Base-by-base conservation (phyloP, 192 early-diverging fungal genomes). In the Oehlia diaphana region DNA sequence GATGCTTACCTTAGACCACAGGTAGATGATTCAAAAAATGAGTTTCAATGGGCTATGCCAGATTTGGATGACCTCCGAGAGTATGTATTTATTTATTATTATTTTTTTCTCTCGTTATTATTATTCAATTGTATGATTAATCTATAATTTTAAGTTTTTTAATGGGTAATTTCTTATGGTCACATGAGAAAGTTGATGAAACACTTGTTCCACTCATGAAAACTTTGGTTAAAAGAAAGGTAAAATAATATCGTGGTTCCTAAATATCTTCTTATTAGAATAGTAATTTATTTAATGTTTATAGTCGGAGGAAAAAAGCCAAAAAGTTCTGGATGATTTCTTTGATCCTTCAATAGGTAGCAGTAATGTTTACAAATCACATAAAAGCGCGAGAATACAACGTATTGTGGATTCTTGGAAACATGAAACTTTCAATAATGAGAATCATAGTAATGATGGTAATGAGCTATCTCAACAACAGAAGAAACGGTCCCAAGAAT, bases 1-100 rank as follows among this genome's bases (percentile, higher is more conserved):
- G 88, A 91, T 13, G 96, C 97, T 0, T 99, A 99, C 82, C 79
- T 91, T 33, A 75, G 89, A 23, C 98, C 98, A 0, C 74, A 88
- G 42, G 95, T 98, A 2, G 92, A 96, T 79, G 81, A 82, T 2
- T 90, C 90, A 12, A 63, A 72, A 21, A 71, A 84, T 42, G 70
- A 83, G 63, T 94, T 95, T 79, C 66, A 86, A 76, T 96, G 94
- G 94, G 93, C 92, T 0, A 80, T 86, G 37, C 92, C 94, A 28
- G 86, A 95, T 76, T 28, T 93, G n/a, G 88, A 94, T 81, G 85
- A 79, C 2, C 74, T 96, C 35, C 86, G 91, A 19, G 83, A 86
- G 77, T 71, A 61, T 8, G 37, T 39, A 77, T 42, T 13, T 8
- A 4, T 2, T 1, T 37, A 0, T 64, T 77, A 42, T 47, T 39